Percentiles rank a stretch among this genome's conserved stretches.
These are phyloP conservation scores for Pelargonium myrrhifolium DNA, from an alignment of 441 rosid species.

Conservation along the genomic window DNA sequence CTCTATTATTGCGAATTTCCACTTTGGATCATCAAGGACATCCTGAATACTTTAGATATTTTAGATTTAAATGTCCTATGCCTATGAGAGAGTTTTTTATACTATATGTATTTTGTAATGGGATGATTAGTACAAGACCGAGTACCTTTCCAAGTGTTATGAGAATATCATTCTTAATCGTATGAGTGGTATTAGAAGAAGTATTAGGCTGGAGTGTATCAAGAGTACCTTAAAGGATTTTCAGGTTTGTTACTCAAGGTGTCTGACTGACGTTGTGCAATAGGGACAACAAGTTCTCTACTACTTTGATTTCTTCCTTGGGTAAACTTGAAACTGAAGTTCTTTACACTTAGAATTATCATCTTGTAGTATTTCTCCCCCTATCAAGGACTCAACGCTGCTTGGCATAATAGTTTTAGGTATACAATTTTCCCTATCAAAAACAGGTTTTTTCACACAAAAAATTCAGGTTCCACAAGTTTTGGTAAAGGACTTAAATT, in stretches of 20 bases:
- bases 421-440: too few relatives aligned
- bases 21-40: neutral
- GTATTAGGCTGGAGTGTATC: neutral
- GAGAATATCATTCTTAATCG: neutral
- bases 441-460: neutral
- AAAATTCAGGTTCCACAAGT: neutral
- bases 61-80: neutral
- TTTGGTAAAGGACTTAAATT: neutral
- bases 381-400: neutral
- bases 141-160: neutral
- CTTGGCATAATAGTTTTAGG: neutral
- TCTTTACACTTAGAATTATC: neutral
- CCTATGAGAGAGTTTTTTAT: neutral
- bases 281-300: neutral
- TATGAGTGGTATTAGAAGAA: neutral
- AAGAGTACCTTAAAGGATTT: neutral
- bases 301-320: neutral
- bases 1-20: neutral
- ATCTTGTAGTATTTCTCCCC: neutral
- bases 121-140: neutral
- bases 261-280: neutral
- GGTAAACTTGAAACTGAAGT: neutral
- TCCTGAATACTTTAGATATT: neutral
- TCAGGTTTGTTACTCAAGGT: neutral
- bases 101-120: neutral